Evolutionary conservation across 768 basidiomycete genomes (phyloP), one percentile per base, ranked within the genome.

Genomic region (Trichaptum fuscoviolaceum): DNA sequence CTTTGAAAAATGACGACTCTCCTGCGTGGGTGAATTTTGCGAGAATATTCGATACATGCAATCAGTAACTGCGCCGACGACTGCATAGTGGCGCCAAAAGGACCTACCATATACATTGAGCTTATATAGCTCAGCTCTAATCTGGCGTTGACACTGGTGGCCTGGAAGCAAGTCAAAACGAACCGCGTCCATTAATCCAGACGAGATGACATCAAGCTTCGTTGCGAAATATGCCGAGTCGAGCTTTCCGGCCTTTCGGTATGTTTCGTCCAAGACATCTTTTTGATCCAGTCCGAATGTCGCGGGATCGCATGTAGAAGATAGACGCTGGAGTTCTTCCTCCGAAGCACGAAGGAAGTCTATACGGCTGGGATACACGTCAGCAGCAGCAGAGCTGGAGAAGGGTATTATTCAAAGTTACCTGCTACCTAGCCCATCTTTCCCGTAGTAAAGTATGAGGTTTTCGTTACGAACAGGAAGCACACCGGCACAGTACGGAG

Each of bases 61-160:
- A n/a, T n/a, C n/a, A n/a, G n/a, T n/a, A n/a, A n/a, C n/a, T n/a
- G n/a, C n/a, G n/a, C n/a, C n/a, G n/a, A n/a, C n/a, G n/a, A n/a
- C n/a, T n/a, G n/a, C n/a, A n/a, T n/a, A n/a, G n/a, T n/a, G n/a
- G n/a, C n/a, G n/a, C n/a, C n/a, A n/a, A n/a, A n/a, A n/a, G n/a
- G n/a, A n/a, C n/a, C 3, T 25, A 80, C 79, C 77, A 63, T 79
- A 80, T 2, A 80, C 74, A 67, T 80, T 80, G 15, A 80, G 67
- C 61, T 79, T 79, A 66, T 79, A 78, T 24, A 77, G 66, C 63
- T 79, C 77, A 9, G 75, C 69, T 3, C 68, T 64, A 27, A 77
- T 67, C 7, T 57, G 26, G 17, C 65, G 63, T 7, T 69, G 57
- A 23, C 71, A 65, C n/a, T 67, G 63, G 1, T 70, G 68, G 17